Base-by-base conservation (phyloP, 1,284 basidiomycete species). In the Boletus semigastroideus region DNA sequence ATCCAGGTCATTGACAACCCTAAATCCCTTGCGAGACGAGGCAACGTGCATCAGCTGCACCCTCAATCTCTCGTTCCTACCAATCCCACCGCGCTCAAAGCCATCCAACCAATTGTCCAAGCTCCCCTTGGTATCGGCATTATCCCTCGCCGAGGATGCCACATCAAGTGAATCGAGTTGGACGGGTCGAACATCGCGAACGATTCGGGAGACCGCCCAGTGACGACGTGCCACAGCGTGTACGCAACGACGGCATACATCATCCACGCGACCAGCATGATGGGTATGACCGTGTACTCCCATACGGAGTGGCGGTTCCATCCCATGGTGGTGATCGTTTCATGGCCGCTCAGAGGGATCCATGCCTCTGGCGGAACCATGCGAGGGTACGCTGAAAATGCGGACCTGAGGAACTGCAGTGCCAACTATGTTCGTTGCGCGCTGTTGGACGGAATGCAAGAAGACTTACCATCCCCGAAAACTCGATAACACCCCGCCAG, bases 401-500 rank as follows among this genome's bases (percentile, higher is more conserved):
- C 59, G 2, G 59, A 59, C 45, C 57, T 46, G n/a, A 60, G 50
- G 38, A 59, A 60, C 59, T 60, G 34, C 6, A 2, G 2, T 10
- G 16, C 9, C 4, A 17, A 42, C 27, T 14, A 14, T 2, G 33
- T 33, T 11, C 19, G 12, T 33, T 25, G 3, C 12, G 33, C 16
- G 14, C 16, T n/a, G 17, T 13, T 10, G n/a, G 14, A 27, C 12
- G 19, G 10, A 33, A 33, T 28, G 37, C 5, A 2, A 33, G 10
- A 9, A 16, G 20, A 45, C 37, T 5, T 31, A 59, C 58, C 7
- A 59, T 59, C 14, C 49, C 56, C 0, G 53, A 46, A 41, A 61
- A 60, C 11, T 60, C 60, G 16, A 57, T 43, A 17, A 62, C 49
- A 38, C 59, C 59, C 1, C 31, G 42, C 59, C 60, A 59, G n/a